Base-by-base conservation (phyloP, 148 eudicot species). In the Pharnaceum exiguum region DNA sequence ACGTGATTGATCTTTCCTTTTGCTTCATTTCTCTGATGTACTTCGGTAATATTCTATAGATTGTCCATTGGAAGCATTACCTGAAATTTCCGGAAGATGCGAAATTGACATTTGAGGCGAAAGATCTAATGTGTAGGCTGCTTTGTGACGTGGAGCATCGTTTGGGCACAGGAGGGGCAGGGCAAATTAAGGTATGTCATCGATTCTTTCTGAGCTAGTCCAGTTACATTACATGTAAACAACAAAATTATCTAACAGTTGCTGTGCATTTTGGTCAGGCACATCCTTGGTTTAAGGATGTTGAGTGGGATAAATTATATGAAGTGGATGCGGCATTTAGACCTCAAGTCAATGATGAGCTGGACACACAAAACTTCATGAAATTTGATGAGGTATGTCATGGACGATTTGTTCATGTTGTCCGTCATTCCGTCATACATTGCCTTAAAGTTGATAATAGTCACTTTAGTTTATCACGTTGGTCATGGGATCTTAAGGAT, bases 281-380 rank as follows among this genome's bases (percentile, higher is more conserved):
- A 62, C 98, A 91, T 74, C 90, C 94, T 51, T 91, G 98, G 98
- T 91, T 91, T 72, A 76, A 68, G 40, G 86, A 69, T 77, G 56
- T 85, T 59, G 79, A 45, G 59, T 91, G 98, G 98, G 98, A 91
- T 71, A 81, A 77, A 68, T 71, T 91, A 23, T 91, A 91, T 69
- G 98, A 91, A 57, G 81, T 77, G 87, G 98, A 82, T 32, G 98
- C 98, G 53, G 96, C 98, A 36, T 91, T 75, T 57, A 77, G 63
- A 70, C 98, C 98, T 16, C 88, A 91, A 72, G 96, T 91, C 61
- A 81, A 81, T 58, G 98, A 81, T 48, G 98, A 91, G 76, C 73
- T 91, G 57, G 98, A 91, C 69, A 91, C 98, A 47, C 96, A 83
- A 51, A 91, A 91, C 75, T 91, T 91, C 60, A 91, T 91, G 96